These are phyloP conservation scores for Fusarium sp. DNA, from an alignment of 2,329 filamentous ascomycete genomes.

Conservation along the genomic window DNA sequence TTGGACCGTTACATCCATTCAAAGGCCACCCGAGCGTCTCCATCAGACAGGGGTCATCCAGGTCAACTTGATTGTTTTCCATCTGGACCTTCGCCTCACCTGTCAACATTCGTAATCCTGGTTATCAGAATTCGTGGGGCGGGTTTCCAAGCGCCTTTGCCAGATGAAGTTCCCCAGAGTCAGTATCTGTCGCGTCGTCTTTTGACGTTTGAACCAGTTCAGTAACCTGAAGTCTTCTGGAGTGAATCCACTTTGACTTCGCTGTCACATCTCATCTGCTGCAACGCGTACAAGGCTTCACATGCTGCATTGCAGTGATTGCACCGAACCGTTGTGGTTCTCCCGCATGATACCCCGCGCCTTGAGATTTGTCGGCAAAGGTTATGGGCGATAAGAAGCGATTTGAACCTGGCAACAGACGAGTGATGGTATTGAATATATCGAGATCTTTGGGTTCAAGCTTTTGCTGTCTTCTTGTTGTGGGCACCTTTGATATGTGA, in stretches of 20 bases:
- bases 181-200: slow-evolving; percentile 1
- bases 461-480: no score
- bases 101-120: slow-evolving; percentile 23
- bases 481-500: no score
- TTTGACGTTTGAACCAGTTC: not conserved
- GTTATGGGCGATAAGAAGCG: no score
- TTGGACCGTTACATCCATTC: slow-evolving; percentile 21
- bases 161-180: slow-evolving; percentile 6
- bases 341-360: not conserved
- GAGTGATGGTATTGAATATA: no score
- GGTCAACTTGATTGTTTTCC: slow-evolving; percentile 20
- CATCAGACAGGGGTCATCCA: slow-evolving; percentile 33
- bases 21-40: slow-evolving; percentile 27
- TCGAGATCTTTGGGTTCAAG: no score
- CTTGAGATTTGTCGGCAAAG: not conserved
- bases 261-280: slow-evolving; percentile 27
- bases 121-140: slow-evolving; percentile 7
- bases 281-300: slow-evolving; percentile 9
- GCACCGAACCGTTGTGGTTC: slow-evolving; percentile 2
- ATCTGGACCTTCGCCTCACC: slow-evolving; percentile 7
- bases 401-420: no score
- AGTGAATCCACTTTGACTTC: slow-evolving; percentile 17
- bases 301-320: slow-evolving; percentile 9
- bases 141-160: not conserved
- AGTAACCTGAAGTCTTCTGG: not conserved